phyloP scores from a whole-genome alignment of 495 filamentous ascomycete species.

The Bathelium albidoporum region DNA sequence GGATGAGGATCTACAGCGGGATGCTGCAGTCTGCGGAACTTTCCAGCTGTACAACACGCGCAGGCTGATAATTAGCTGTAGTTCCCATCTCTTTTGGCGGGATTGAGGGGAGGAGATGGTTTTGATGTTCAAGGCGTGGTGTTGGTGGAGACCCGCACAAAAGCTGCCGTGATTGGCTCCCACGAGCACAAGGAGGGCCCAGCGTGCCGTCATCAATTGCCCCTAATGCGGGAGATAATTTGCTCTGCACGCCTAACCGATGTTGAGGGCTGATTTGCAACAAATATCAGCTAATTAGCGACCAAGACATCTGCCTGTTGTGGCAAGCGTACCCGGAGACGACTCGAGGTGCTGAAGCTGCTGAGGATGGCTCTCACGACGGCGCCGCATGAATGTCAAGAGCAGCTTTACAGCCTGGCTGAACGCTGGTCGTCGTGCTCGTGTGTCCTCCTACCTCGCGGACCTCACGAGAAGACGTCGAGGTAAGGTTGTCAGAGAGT shows the following conservation, averaged over 20 bases:
- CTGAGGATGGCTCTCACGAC: too few relatives aligned
- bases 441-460: neutral
- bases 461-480: neutral
- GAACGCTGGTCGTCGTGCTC: neutral
- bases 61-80: conserved; percentile 5
- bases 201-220: neutral
- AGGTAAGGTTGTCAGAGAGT: conserved; percentile 1
- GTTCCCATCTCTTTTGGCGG: neutral
- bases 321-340: neutral
- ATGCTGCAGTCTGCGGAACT: neutral
- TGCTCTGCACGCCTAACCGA: neutral
- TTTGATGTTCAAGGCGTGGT: neutral
- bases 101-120: too few relatives aligned
- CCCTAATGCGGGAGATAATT: neutral
- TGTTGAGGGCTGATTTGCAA: neutral
- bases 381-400: too few relatives aligned
- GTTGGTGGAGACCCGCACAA: too few relatives aligned
- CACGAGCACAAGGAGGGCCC: neutral
- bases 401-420: too few relatives aligned
- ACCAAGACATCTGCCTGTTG: neutral
- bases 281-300: neutral
- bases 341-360: neutral
- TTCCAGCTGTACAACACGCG: neutral
- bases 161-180: neutral
- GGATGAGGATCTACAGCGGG: neutral